Evolutionary conservation across 805 yeast species (phyloP), one percentile per base, ranked within the genome.

Genomic region (Blastobotrys robertii): DNA sequence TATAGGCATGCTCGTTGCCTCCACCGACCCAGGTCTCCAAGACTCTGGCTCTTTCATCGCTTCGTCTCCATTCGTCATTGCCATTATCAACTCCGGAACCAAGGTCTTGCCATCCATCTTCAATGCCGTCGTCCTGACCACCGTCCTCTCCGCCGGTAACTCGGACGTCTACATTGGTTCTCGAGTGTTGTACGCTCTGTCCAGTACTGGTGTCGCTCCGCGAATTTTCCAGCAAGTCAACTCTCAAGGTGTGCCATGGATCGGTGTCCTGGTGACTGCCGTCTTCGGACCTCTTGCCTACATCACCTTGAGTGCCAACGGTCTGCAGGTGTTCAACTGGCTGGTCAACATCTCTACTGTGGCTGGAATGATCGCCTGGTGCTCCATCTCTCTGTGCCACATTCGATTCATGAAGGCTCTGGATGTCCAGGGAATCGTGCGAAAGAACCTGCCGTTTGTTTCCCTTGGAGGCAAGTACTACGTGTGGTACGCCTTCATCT

Each of bases 61-160:
- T 30, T 77, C 84, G 4, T 78, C 87, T 13, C 92, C 95, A 0
- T 84, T 81, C 54, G 92, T 84, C 41, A 76, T 86, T 53, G 90
- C 90, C 2, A 85, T 86, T 86, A 63, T 66, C 43, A 43, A 60
- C 34, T 64, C 84, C 54, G 72, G 75, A 1, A 81, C 86, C 42
- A 73, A 67, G 30, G 79, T 73, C 0, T 66, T 85, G 38, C 94
- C 94, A 29, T 75, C 80, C 55, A 70, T 86, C 47, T 86, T 87
- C 44, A 87, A 87, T 61, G 94, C 76, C 1, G 74, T 84, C 28
- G 70, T 86, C 43, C 68, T 86, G 43, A 69, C 84, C 4, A 74
- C 92, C 1, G 82, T 88, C 0, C 80, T 84, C 51, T 79, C 87
- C 30, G 87, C 94, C 2, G 95, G 94, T 42, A 84, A 84, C 59